phyloP scores from a whole-genome alignment of 2,329 filamentous ascomycete genomes.

The Nigrograna mackinnonii region DNA sequence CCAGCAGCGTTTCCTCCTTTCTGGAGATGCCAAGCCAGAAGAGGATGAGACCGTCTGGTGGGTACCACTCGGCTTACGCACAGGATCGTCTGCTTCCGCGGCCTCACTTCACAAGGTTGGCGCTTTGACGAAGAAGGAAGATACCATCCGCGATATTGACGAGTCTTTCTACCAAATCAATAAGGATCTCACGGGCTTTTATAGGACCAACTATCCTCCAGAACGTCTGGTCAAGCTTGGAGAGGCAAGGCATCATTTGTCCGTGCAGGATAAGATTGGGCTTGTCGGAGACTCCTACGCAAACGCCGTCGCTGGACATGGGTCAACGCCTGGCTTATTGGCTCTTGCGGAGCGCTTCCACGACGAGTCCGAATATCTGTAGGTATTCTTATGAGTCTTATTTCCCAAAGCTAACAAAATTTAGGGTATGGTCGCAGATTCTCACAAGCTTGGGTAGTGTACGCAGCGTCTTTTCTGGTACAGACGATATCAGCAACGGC shows the following conservation, averaged over 20 bases:
- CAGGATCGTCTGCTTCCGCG: conserved; percentile 61
- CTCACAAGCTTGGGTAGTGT: conserved; percentile 75
- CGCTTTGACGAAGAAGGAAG: conserved; percentile 75
- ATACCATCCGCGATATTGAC: conserved; percentile 74
- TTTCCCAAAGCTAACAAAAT: conserved; percentile 2
- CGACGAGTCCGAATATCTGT: conserved; percentile 78
- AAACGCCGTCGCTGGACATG: conserved; percentile 84
- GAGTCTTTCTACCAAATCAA: conserved; percentile 93
- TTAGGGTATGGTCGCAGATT: conserved; percentile 80
- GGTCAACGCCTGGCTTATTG: conserved; percentile 78
- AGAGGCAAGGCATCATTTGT: conserved; percentile 74
- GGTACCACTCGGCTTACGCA: conserved; percentile 86
- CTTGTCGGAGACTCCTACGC: conserved; percentile 88
- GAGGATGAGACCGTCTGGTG: conserved; percentile 95
- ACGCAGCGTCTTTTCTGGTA: conserved; percentile 82
- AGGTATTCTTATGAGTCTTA: conserved; percentile 23
- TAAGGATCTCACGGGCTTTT: conserved; percentile 84
- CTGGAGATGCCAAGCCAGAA: conserved; percentile 86
- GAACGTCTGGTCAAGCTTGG: conserved; percentile 79
- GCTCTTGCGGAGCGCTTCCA: conserved; percentile 85
- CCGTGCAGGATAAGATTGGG: conserved; percentile 87
- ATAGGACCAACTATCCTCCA: conserved; percentile 92
- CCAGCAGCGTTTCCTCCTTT: conserved; percentile 88
- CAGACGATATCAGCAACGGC: conserved; percentile 70
- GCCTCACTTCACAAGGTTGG: conserved; percentile 65